Conservation (phyloP, 2,329 filamentous ascomycete species). For the Didymella sp. region DNA sequence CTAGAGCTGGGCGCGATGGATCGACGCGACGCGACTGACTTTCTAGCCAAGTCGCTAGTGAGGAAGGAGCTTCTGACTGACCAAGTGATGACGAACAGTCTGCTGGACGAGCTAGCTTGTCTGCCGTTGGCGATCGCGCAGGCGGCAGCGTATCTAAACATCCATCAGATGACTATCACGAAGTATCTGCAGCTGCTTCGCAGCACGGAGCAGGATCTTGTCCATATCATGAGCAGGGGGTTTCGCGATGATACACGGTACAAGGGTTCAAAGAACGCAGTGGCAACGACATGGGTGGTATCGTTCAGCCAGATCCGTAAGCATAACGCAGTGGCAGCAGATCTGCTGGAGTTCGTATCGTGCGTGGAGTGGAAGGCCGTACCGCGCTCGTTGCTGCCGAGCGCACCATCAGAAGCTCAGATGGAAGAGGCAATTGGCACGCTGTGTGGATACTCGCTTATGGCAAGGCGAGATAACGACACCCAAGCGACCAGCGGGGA, state of each 20-base stretch:
- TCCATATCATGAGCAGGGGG: conserved; percentile 49
- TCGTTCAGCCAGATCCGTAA: conserved; percentile 49
- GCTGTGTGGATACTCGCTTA: conserved; percentile 34
- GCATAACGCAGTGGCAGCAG: conserved; percentile 43
- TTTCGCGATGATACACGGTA: conserved; percentile 52
- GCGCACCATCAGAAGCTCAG: conserved; percentile 11
- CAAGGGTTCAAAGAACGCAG: conserved; percentile 44
- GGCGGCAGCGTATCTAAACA: conserved; percentile 51
- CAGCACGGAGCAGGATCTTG: conserved; percentile 42
- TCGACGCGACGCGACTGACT: conserved; percentile 12
- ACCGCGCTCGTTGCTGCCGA: conserved; percentile 25
- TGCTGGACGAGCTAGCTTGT: conserved; percentile 39
- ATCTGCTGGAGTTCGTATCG: conserved; percentile 47
- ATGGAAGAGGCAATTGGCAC: conserved; percentile 32
- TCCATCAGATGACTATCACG: conserved; percentile 26
- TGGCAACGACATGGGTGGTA: conserved; percentile 54
- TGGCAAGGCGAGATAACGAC: conserved; percentile 15
- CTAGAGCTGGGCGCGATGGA: conserved; percentile 17
- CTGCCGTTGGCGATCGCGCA: conserved; percentile 53
- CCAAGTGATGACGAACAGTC: neutral
- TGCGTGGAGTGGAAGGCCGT: conserved; percentile 27
- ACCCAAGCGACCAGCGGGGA: neutral
- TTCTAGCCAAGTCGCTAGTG: neutral
- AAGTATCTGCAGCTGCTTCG: conserved; percentile 49
- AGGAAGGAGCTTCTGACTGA: neutral